Evolutionary conservation across 2,329 filamentous ascomycete genomes (phyloP), one percentile per base, ranked within the genome.

Genomic region (Exophiala sp.): DNA sequence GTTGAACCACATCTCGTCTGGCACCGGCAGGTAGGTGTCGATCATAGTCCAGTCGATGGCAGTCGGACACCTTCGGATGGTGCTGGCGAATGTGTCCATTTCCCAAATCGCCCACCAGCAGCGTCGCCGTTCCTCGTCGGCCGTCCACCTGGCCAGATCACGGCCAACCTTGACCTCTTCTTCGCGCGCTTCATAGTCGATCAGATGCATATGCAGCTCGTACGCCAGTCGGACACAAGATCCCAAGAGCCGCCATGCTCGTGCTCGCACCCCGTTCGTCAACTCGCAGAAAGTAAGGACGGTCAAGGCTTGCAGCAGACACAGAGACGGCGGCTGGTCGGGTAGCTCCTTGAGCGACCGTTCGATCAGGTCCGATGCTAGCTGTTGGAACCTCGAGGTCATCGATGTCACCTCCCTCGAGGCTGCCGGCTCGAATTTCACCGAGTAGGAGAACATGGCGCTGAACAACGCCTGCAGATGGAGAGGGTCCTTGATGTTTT

Each of bases 61-160:
- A 1, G 64, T 63, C 1, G 69, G 69, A 13, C 62, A 60, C 2
- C 67, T 63, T 7, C 67, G 63, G 24, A 72, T 66, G n/a, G 66
- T 66, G 42, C 63, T 67, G 2, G 68, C 67, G 50, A 69, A 72
- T 7, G 69, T 64, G 48, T 72, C 69, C 64, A 72, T 69, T 46
- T 71, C 69, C 68, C 68, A 71, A 16, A 70, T 64, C 0, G 67
- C 65, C 69, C 68, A 71, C 66, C 67, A 71, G 0, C 64, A 63
- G 4, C 69, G 62, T 1, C 68, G 63, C 39, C 65, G 62, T 52
- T 70, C 68, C 56, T 71, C 68, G 2, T 63, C 52, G 0, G 58
- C 43, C 11, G 52, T 47, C 62, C 64, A 66, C 16, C 50, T 51
- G 10, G 51, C 52, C 7, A 34, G 9, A 18, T 60, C 38, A 3